Base-by-base conservation (phyloP, 768 basidiomycete genomes). In the Tulasnella sp. region DNA sequence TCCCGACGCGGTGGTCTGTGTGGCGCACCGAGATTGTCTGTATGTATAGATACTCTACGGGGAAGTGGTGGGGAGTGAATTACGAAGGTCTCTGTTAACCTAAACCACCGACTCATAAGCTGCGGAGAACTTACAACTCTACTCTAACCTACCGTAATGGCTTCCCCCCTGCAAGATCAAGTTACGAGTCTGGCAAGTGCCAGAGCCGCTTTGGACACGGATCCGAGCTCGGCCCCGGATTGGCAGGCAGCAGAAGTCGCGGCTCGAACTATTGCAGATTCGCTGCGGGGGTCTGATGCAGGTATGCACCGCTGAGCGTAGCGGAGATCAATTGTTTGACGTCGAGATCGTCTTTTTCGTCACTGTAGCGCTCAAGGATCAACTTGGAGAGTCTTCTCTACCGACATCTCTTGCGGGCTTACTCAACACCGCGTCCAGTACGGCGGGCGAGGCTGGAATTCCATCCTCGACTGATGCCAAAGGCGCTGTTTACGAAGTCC, bases 381-480 rank as follows among this genome's bases (percentile, higher is more conserved):
- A 67, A 32, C 83, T 94, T 35, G 92, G 92, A 70, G 82, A 81
- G 77, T 86, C 88, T 4, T 77, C 84, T 59, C 83, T 94, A 62
- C 89, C 91, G 9, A 86, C 86, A 75, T 85, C 87, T 67, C 80
- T 93, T 65, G 86, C 85, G 12, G 82, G 87, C 39, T 83, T 94
- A 22, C 79, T 92, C 34, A 82, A 83, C 40, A 80, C 83, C 47
- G 86, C 88, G 7, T 80, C 89, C 26, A 81, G 36, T n/a, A 36
- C 52, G 83, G 71, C 86, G 83, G 52, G 75, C 83, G 22, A 81
- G 83, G 62, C 86, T 87, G 5, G 80, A 78, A 69, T 80, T 82
- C 71, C 62, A 64, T 34, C 62, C 62, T 63, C 62, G 36, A 59
- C 71, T 35, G 74, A 79, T n/a, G 84, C 83, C 72, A 82, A 86